phyloP scores from a whole-genome alignment of 768 basidiomycete species.

The Trametes meyenii region DNA sequence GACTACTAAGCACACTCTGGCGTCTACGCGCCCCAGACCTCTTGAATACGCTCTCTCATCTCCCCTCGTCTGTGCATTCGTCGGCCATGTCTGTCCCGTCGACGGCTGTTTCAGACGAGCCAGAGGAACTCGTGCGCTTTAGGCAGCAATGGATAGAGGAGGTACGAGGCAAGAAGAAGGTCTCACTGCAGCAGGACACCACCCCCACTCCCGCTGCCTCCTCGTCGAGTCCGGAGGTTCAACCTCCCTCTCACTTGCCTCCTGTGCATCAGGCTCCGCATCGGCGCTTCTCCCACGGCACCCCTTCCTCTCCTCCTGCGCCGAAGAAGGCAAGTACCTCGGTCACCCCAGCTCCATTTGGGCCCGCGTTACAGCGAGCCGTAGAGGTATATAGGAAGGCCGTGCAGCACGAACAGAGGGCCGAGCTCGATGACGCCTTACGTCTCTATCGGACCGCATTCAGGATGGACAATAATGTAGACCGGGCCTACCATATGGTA shows the following conservation, averaged over 20 bases:
- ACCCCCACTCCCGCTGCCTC: not conserved
- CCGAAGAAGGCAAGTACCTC: not conserved
- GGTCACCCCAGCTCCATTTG: constrained; percentile 28
- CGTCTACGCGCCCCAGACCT: not conserved
- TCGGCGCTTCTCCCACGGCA: constrained; percentile 5
- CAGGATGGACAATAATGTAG: constrained; percentile 74
- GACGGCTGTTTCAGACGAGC: constrained; percentile 38
- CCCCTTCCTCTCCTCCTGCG: not conserved
- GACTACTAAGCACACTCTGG: not conserved
- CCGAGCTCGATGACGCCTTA: constrained; percentile 77
- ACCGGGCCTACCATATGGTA: constrained; percentile 64
- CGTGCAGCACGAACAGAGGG: constrained; percentile 70
- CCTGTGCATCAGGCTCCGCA: not conserved
- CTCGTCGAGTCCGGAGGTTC: not conserved
- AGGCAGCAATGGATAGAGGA: constrained; percentile 66
- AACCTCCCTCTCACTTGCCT: not conserved
- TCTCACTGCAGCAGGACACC: constrained; percentile 2
- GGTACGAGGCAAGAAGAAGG: constrained; percentile 27
- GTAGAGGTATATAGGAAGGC: constrained; percentile 71
- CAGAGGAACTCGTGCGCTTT: constrained; percentile 67
- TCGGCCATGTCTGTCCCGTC: not conserved
- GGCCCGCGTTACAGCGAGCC: constrained; percentile 48
- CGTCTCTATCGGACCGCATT: constrained; percentile 80
- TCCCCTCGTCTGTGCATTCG: not conserved
- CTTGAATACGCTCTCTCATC: constrained; percentile 13